Evolutionary conservation across 2,329 filamentous ascomycete genomes (phyloP), one percentile per base, ranked within the genome.

Genomic region (Exophiala lecanii-corni): DNA sequence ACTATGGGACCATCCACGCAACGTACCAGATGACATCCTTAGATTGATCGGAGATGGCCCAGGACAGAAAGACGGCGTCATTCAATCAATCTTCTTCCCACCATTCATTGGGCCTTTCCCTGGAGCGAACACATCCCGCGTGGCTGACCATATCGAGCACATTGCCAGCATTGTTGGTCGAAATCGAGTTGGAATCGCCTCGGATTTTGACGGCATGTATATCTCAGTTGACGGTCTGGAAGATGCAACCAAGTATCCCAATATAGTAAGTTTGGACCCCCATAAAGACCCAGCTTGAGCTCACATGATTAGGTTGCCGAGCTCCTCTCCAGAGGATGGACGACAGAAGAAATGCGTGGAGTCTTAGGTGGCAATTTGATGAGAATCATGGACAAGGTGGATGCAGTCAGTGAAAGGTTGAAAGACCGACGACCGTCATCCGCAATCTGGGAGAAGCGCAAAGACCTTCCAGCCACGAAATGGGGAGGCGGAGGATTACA

Each of bases 181-280:
- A 50, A 55, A 59, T 9, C 58, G 63, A 43, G 62, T 68, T 20
- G 64, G 65, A 7, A 49, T 66, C 26, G 63, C 59, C 0, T 53
- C 50, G 1, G 62, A 65, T 47, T 65, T 60, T 46, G 58, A 63
- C 43, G 62, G 62, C 2, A 68, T 70, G 36, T 41, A 39, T 3
- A 50, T 44, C 3, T 79, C 80, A 2, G 87, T 88, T 0, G 61
- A 70, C 40, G 89, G 89, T 0, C 65, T 96, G 36, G 86, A 92
- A 33, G 88, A 95, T 62, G 88, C 94, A 5, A 81, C 81, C 37
- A 87, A 86, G 60, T 94, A 83, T 57, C 89, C 89, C 0, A 77
- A 82, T 43, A 65, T 95, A 31, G 48, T 50, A 43, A 39, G 43
- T 41, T n/a, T n/a, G n/a, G 9, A 10, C 25, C 17, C 9, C 25